Conservation (phyloP, 768 basidiomycete species). For the Ephemerocybe angulata region DNA sequence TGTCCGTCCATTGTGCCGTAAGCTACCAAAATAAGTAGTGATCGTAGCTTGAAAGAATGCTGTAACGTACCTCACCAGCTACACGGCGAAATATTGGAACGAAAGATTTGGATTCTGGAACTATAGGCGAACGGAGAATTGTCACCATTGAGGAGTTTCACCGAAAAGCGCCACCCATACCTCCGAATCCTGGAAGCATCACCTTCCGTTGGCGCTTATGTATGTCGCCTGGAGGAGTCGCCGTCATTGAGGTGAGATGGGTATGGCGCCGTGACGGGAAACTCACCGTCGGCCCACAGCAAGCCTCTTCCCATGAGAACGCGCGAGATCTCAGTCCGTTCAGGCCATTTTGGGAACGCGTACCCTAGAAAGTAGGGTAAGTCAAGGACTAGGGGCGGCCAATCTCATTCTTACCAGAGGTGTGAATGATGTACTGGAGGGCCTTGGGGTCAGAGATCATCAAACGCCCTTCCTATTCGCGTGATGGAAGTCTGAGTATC, state of each 20-base stretch:
- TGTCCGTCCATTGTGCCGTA: constrained; percentile 48
- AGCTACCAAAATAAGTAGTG: constrained; percentile 29
- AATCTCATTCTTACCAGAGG: constrained; percentile 32
- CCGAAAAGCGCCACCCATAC: constrained; percentile 18
- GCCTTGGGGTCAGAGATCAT: constrained; percentile 56
- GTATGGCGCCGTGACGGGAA: not conserved
- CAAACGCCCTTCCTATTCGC: constrained; percentile 46
- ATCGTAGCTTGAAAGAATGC: not conserved
- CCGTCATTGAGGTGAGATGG: not conserved
- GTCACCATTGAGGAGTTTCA: not conserved
- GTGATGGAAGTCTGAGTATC: not conserved
- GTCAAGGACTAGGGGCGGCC: constrained; percentile 4
- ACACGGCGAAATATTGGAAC: constrained; percentile 45
- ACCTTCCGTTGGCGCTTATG: constrained; percentile 54
- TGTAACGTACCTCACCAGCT: constrained; percentile 34
- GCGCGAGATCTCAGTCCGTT: constrained; percentile 46
- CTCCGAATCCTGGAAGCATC: constrained; percentile 55
- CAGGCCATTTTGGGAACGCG: constrained; percentile 48
- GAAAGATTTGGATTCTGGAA: constrained; percentile 47
- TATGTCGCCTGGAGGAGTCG: constrained; percentile 28
- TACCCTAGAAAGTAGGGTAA: constrained; percentile 35
- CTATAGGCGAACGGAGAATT: constrained; percentile 14
- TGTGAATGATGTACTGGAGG: constrained; percentile 54
- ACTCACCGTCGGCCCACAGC: constrained; percentile 50
- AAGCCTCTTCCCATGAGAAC: constrained; percentile 51